phyloP scores from a whole-genome alignment of 768 basidiomycete genomes.

The Mycena albidolilacea region DNA sequence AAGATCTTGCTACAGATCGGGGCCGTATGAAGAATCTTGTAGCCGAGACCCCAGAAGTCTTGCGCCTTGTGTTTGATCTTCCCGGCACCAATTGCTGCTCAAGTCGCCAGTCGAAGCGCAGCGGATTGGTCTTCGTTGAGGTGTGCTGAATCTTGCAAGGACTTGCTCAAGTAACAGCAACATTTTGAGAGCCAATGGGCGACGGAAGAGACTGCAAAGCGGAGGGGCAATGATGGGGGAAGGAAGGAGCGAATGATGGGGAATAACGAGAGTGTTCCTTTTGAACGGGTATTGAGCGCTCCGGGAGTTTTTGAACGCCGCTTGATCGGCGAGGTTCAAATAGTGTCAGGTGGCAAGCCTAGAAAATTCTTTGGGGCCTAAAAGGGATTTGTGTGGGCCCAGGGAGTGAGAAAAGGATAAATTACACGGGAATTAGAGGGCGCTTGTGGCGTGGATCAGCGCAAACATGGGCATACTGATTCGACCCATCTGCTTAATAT shows the following conservation, averaged over 20 bases:
- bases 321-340: not conserved
- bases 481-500: no score
- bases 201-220: not conserved
- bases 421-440: no score
- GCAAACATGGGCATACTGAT: no score
- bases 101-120: not conserved
- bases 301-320: not conserved
- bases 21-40: not conserved
- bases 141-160: not conserved
- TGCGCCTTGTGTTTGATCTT: not conserved
- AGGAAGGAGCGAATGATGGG: not conserved
- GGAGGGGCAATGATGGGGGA: not conserved
- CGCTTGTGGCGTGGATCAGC: no score
- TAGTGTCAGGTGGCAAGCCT: not conserved
- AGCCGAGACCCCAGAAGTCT: not conserved
- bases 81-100: not conserved
- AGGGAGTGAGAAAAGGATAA: no score
- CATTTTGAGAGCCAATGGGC: not conserved
- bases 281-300: conserved; percentile 4
- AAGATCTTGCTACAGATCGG: not conserved
- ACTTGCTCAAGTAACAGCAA: conserved; percentile 4
- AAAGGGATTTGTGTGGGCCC: no score
- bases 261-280: not conserved
- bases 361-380: no score
- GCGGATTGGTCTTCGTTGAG: conserved; percentile 2